Evolutionary conservation across 2,329 filamentous ascomycete genomes (phyloP).

Genomic region (Colletotrichum coccodes): DNA sequence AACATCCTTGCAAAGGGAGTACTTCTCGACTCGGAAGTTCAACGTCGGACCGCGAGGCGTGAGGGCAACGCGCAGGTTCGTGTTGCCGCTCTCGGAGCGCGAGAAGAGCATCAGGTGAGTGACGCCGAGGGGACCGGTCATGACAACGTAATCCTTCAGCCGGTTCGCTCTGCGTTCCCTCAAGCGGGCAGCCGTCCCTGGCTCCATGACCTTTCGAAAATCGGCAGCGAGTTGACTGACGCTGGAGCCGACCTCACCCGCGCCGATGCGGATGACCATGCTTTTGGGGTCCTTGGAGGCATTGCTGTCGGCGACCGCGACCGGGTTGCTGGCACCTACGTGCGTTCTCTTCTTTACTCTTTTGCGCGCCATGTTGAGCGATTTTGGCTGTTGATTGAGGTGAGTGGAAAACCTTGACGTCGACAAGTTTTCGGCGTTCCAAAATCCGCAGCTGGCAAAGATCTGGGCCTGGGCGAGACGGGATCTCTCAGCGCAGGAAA

Average conservation of each 20-base stretch:
- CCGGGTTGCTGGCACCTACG: conserved; percentile 70
- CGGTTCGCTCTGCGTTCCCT: conserved; percentile 92
- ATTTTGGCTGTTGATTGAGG: conserved; percentile 24
- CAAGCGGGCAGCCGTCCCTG: conserved; percentile 87
- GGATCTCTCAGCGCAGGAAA: conserved; percentile 2
- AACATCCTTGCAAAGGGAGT: conserved; percentile 93
- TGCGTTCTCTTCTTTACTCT: conserved; percentile 92
- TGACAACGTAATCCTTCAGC: conserved; percentile 90
- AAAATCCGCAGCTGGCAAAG: background rate
- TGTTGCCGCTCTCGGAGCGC: conserved; percentile 88
- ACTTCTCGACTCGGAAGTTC: conserved; percentile 93
- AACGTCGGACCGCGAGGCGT: conserved; percentile 92
- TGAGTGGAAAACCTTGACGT: conserved; percentile 2
- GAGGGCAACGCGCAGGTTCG: conserved; percentile 87
- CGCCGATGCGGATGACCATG: conserved; percentile 98
- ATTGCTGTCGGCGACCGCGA: conserved; percentile 64
- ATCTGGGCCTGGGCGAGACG: background rate
- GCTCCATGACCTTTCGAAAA: conserved; percentile 94
- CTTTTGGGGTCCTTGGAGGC: conserved; percentile 83
- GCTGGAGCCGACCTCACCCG: conserved; percentile 90
- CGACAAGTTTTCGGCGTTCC: background rate
- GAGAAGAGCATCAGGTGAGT: conserved; percentile 95
- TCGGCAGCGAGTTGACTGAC: conserved; percentile 92
- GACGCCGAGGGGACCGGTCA: conserved; percentile 94
- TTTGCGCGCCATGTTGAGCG: conserved; percentile 76